Conservation (phyloP, 83 land plant species). For the Thuja plicata region DNA sequence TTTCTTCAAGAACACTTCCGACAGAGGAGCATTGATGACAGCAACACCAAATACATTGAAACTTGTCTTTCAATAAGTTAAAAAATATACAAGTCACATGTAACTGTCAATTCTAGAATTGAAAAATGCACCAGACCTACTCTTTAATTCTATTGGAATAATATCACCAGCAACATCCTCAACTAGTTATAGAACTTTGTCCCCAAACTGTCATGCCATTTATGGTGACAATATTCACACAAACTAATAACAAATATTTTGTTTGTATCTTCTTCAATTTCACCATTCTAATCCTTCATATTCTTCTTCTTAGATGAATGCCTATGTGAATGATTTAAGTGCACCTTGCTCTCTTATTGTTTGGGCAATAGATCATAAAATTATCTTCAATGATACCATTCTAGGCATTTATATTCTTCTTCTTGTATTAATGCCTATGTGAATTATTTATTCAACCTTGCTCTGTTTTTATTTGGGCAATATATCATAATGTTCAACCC, state of each 20-base stretch:
- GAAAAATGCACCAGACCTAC: not conserved
- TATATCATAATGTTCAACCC: not conserved
- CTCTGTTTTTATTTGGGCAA: too few species aligned
- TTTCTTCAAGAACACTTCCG: not conserved
- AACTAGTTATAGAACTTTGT: not conserved
- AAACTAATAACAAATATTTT: too few species aligned
- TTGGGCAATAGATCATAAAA: too few species aligned
- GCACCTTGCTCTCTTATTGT: not conserved
- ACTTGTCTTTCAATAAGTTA: not conserved
- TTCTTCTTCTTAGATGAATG: too few species aligned
- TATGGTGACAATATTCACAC: not conserved
- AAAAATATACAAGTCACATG: not conserved
- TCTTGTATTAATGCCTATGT: too few species aligned
- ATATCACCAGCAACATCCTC: not conserved
- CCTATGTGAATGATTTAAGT: too few species aligned
- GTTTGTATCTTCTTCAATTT: too few species aligned
- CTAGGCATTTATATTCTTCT: not conserved
- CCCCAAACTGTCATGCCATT: not conserved
- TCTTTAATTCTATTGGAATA: not conserved
- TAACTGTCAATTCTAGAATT: not conserved
- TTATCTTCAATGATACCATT: not conserved
- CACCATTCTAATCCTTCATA: too few species aligned
- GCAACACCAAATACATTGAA: too few species aligned
- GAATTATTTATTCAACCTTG: too few species aligned
- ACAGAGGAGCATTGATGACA: too few species aligned